A percentile compares a stretch with the other conserved stretches of the same genome.
Evolutionary conservation across 2,329 filamentous ascomycete genomes (phyloP).

Genomic region (Nemania sp.): DNA sequence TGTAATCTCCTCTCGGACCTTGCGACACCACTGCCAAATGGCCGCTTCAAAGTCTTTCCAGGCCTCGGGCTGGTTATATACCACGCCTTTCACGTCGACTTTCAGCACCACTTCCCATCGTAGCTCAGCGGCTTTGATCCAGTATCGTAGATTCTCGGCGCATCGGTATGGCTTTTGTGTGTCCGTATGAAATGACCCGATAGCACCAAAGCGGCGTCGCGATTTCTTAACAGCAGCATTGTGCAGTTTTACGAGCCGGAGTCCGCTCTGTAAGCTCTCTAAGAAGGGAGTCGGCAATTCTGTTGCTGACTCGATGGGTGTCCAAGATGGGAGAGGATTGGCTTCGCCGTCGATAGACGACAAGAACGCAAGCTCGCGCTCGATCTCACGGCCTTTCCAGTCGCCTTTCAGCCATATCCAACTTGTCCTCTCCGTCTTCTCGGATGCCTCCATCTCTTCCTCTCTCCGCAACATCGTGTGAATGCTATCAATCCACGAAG

Average conservation of each 20-base stretch:
- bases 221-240: slow-evolving; percentile 87
- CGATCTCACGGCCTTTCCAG: slow-evolving; percentile 74
- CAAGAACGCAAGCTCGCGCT: slow-evolving; percentile 81
- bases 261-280: slow-evolving; percentile 72
- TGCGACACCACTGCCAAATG: slow-evolving; percentile 79
- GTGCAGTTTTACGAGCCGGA: slow-evolving; percentile 82
- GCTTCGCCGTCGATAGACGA: slow-evolving; percentile 68
- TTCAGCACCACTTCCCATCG: slow-evolving; percentile 86
- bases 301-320: slow-evolving; percentile 53
- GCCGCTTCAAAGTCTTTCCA: slow-evolving; percentile 86
- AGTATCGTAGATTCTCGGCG: slow-evolving; percentile 92
- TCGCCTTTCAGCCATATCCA: slow-evolving; percentile 82
- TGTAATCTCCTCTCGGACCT: slow-evolving; percentile 80
- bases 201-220: slow-evolving; percentile 82
- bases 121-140: slow-evolving; percentile 93
- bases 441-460: slow-evolving; percentile 73
- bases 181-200: slow-evolving; percentile 88
- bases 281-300: slow-evolving; percentile 75
- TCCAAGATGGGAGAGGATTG: slow-evolving; percentile 69
- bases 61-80: slow-evolving; percentile 69
- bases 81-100: slow-evolving; percentile 83
- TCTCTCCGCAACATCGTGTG: slow-evolving; percentile 76
- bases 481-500: slow-evolving; percentile 78
- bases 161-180: slow-evolving; percentile 92
- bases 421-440: slow-evolving; percentile 68